A percentile compares a stretch with the other conserved stretches of the same genome.
These are phyloP conservation scores for Podila horticola DNA, from an alignment of 192 early-diverging fungal species.

Conservation along the genomic window DNA sequence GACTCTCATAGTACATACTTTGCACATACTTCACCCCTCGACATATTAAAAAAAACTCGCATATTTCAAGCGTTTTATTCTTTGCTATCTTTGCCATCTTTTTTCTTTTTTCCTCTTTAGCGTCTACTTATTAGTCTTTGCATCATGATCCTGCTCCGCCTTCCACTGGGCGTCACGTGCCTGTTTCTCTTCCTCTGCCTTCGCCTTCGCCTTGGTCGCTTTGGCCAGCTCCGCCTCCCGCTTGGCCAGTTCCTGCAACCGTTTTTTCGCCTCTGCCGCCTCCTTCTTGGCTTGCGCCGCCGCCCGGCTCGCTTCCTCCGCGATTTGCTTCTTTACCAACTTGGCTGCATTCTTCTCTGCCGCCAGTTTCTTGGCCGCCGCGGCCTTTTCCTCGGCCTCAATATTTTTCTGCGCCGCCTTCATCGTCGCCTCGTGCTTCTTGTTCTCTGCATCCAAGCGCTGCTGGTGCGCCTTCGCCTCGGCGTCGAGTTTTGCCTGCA, in stretches of 20 bases:
- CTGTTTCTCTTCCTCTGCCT: not conserved
- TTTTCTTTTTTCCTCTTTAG: no score
- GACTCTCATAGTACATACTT: no score
- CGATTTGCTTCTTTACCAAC: constrained; percentile 10
- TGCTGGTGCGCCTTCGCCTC: constrained; percentile 16
- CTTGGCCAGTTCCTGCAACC: constrained; percentile 8
- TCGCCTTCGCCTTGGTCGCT: constrained; percentile 6
- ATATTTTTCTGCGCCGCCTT: constrained; percentile 21
- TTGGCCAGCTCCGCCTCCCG: constrained; percentile 7
- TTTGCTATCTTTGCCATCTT: not conserved
- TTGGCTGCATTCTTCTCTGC: constrained; percentile 13
- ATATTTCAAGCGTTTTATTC: not conserved
- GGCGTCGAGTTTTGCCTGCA: constrained; percentile 8
- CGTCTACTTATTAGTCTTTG: not conserved
- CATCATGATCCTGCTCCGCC: not conserved
- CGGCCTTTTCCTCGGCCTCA: constrained; percentile 12
- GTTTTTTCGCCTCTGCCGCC: constrained; percentile 17
- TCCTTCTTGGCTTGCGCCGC: constrained; percentile 6
- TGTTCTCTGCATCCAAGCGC: constrained; percentile 15
- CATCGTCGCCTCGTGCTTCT: constrained; percentile 18
- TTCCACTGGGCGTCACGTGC: constrained; percentile 8
- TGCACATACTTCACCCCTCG: no score
- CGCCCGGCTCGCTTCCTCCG: not conserved
- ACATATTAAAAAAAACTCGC: no score
- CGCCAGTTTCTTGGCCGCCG: constrained; percentile 2